These are phyloP conservation scores for Kandelia obovata DNA, from an alignment of 345 rosid genomes.

Conservation along the genomic window DNA sequence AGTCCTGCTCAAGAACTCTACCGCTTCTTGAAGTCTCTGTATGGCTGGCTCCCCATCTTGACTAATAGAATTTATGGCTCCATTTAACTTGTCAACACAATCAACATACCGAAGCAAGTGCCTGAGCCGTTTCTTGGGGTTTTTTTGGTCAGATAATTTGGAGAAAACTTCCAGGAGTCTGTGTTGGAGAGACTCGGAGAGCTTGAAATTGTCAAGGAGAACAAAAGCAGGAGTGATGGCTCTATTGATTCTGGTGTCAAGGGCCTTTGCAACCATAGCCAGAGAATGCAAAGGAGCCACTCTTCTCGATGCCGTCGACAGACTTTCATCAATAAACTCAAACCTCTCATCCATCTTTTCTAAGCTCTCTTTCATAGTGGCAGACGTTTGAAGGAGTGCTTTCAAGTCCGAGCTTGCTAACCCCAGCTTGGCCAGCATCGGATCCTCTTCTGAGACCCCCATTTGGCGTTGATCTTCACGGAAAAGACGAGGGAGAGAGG, in stretches of 20 bases:
- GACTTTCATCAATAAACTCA: slow-evolving; percentile 32
- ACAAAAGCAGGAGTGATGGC: slow-evolving; percentile 50
- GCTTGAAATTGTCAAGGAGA: slow-evolving; percentile 46
- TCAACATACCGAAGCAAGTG: slow-evolving; percentile 37
- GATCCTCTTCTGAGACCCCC: slow-evolving; percentile 29
- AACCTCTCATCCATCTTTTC: slow-evolving; percentile 39
- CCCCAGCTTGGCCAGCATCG: slow-evolving; percentile 35
- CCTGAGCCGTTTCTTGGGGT: slow-evolving; percentile 34
- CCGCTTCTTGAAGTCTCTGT: slow-evolving; percentile 68
- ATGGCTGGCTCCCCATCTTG: slow-evolving; percentile 53
- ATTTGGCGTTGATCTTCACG: slow-evolving; percentile 11
- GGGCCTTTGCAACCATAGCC: slow-evolving; percentile 53
- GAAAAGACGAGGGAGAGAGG: neutral
- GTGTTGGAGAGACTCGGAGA: slow-evolving; percentile 43
- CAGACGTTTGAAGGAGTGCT: slow-evolving; percentile 33
- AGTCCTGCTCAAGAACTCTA: slow-evolving; percentile 75
- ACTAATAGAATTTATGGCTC: slow-evolving; percentile 34
- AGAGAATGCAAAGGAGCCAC: slow-evolving; percentile 54
- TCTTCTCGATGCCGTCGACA: slow-evolving; percentile 40
- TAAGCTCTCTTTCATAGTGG: slow-evolving; percentile 30
- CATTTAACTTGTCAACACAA: slow-evolving; percentile 43
- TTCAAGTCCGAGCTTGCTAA: slow-evolving; percentile 43
- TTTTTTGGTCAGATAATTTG: slow-evolving; percentile 21
- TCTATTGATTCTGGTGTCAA: slow-evolving; percentile 57
- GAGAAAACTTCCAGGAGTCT: slow-evolving; percentile 38